phyloP scores from a whole-genome alignment of 2,329 filamentous ascomycete genomes.

The Pyrenophora seminiperda region DNA sequence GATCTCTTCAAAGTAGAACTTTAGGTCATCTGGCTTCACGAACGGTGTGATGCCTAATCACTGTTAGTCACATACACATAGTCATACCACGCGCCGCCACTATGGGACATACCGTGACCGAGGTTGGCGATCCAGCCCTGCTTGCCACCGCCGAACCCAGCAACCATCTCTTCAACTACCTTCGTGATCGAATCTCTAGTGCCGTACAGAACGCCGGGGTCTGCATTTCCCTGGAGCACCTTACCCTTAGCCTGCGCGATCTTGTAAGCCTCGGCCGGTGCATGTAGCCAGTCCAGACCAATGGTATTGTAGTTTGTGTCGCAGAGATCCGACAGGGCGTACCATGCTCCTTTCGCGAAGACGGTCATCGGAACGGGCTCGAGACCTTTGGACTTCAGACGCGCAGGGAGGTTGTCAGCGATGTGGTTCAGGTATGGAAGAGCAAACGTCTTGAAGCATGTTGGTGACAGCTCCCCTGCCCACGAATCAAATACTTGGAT shows the following conservation, averaged over 20 bases:
- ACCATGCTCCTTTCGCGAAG: slow-evolving; percentile 98
- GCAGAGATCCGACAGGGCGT: slow-evolving; percentile 86
- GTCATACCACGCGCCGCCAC: too few relatives aligned
- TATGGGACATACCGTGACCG: slow-evolving; percentile 74
- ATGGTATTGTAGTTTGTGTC: slow-evolving; percentile 91
- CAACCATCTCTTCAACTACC: slow-evolving; percentile 83
- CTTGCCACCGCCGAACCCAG: slow-evolving; percentile 81
- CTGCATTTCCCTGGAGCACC: slow-evolving; percentile 93
- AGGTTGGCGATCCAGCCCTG: slow-evolving; percentile 97
- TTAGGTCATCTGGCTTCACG: slow-evolving; percentile 90
- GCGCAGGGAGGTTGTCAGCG: slow-evolving; percentile 75
- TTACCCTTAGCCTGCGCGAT: slow-evolving; percentile 71
- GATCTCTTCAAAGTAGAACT: slow-evolving; percentile 92
- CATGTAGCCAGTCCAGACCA: slow-evolving; percentile 92
- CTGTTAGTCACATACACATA: slow-evolving; percentile 22
- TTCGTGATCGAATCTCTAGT: slow-evolving; percentile 78
- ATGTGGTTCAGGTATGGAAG: slow-evolving; percentile 88
- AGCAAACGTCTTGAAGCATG: slow-evolving; percentile 81
- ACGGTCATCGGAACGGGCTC: slow-evolving; percentile 94
- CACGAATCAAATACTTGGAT: slow-evolving; percentile 98
- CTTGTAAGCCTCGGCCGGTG: slow-evolving; percentile 80
- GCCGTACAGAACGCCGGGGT: slow-evolving; percentile 91
- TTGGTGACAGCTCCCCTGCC: slow-evolving; percentile 89
- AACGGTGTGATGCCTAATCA: slow-evolving; percentile 83
- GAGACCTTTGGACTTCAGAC: slow-evolving; percentile 73